Percentiles rank a stretch among this genome's conserved stretches.
phyloP scores from a whole-genome alignment of 2,329 filamentous ascomycete genomes.

The Coniochaeta hoffmannii region DNA sequence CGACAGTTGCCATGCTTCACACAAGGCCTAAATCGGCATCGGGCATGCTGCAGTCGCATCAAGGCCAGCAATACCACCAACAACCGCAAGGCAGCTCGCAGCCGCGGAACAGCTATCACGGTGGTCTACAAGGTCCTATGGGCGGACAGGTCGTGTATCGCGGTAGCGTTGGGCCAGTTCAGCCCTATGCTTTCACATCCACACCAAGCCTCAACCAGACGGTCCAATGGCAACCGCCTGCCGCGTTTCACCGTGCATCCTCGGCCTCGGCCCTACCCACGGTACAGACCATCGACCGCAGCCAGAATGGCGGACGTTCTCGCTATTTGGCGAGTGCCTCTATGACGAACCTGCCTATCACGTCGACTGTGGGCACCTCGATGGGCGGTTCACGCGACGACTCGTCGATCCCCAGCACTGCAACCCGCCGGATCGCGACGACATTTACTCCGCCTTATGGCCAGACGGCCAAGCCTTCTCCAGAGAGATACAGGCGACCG shows the following conservation, averaged over 20 bases:
- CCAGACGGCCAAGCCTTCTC: constrained; percentile 57
- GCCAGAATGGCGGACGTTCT: constrained; percentile 19
- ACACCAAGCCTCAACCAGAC: constrained; percentile 57
- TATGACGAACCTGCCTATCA: constrained; percentile 31
- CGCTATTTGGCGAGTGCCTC: constrained; percentile 29
- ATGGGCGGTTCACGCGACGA: constrained; percentile 44
- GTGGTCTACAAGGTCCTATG: constrained; percentile 35
- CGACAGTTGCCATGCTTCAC: constrained; percentile 69
- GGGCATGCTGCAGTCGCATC: constrained; percentile 49
- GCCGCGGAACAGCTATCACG: constrained; percentile 44
- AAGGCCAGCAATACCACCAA: constrained; percentile 46
- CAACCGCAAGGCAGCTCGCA: constrained; percentile 33
- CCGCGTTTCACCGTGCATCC: constrained; percentile 27
- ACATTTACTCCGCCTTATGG: constrained; percentile 38
- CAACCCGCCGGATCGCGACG: constrained; percentile 34
- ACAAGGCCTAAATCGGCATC: constrained; percentile 60
- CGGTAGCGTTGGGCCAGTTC: constrained; percentile 51
- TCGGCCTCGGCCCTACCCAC: constrained; percentile 36
- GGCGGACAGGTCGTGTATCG: constrained; percentile 42
- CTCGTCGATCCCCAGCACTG: constrained; percentile 34
- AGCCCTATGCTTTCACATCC: constrained; percentile 69
- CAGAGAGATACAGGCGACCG: constrained; percentile 75
- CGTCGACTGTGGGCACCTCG: constrained; percentile 25
- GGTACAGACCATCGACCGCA: constrained; percentile 29
- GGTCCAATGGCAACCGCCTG: constrained; percentile 42